Percentiles rank a stretch among this genome's conserved stretches.
Conservation (phyloP, 768 basidiomycete genomes). For the Panus rudis region DNA sequence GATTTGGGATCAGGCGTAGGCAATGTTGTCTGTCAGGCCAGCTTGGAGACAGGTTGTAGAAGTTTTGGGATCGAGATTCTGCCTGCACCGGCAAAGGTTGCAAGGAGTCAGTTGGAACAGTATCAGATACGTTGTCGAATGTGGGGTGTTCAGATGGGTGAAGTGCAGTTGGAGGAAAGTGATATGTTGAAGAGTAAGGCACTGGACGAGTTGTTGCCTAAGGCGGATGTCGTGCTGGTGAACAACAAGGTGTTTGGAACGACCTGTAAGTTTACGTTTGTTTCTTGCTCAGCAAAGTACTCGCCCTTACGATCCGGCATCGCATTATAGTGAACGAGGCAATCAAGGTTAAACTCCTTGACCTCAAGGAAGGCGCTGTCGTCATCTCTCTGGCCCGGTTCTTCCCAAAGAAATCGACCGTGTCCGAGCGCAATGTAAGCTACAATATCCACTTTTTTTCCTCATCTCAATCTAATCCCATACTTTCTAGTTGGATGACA, state of each 20-base stretch:
- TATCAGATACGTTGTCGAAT: slow-evolving; percentile 72
- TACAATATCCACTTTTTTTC: background rate
- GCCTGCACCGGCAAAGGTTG: slow-evolving; percentile 75
- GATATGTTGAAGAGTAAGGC: slow-evolving; percentile 72
- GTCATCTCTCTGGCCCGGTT: slow-evolving; percentile 88
- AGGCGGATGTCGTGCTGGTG: slow-evolving; percentile 88
- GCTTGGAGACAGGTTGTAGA: slow-evolving; percentile 43
- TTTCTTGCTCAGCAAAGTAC: background rate
- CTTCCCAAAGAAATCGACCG: slow-evolving; percentile 61
- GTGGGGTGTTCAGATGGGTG: slow-evolving; percentile 82
- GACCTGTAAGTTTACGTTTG: slow-evolving; percentile 44
- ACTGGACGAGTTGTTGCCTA: slow-evolving; percentile 60
- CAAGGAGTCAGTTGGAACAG: slow-evolving; percentile 66
- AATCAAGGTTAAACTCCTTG: slow-evolving; percentile 83
- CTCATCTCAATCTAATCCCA: background rate
- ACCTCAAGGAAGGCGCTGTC: slow-evolving; percentile 87
- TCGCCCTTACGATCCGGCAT: no score
- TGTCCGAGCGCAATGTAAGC: slow-evolving; percentile 79
- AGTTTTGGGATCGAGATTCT: slow-evolving; percentile 67
- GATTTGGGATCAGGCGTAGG: slow-evolving; percentile 60
- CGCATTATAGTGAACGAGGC: slow-evolving; percentile 72
- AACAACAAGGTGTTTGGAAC: slow-evolving; percentile 83
- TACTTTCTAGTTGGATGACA: slow-evolving; percentile 55
- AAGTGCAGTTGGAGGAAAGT: slow-evolving; percentile 75
- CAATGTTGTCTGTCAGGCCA: slow-evolving; percentile 50